Evolutionary conservation across 1,139 yeast species (phyloP), one percentile per base, ranked within the genome.

Genomic region (Candida sanyaensis): DNA sequence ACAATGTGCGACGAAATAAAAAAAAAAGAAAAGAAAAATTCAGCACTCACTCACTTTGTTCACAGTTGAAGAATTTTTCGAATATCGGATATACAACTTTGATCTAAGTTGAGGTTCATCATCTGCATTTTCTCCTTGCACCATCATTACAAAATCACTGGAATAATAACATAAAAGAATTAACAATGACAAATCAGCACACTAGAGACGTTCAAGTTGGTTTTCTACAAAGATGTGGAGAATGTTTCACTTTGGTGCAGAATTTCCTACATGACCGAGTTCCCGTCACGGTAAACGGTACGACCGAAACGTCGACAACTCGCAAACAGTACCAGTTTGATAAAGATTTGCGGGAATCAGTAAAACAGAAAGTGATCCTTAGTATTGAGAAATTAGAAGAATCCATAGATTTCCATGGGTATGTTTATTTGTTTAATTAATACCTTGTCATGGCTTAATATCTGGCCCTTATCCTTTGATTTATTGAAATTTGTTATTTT

Each of bases 341-440:
- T 45, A 48, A 61, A 4, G 51, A 56, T 27, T 52, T 67, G n/a
- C 56, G 75, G 39, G 52, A 49, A 4, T 48, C 48, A 28, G 75
- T 71, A 40, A 71, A 71, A 50, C 49, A 52, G 6, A 71, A 71
- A 54, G 65, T 75, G 33, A 36, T 45, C 12, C 55, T 62, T 39
- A 63, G 72, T 41, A 61, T 73, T 54, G 61, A 61, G 21, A 66
- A 66, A 44, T 59, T 75, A 48, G 68, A 61, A 10, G 41, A 52
- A 5, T 62, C 72, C 3, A 65, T 75, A 11, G 66, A 65, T 31
- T 55, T 63, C 23, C 73, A 72, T 49, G 68, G 68, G 68, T 67
- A 64, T 48, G 72, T 66, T 41, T n/a, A 28, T 12, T 37, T n/a
- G 13, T 13, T 26, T 29, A 21, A 24, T 42, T 27, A n/a, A n/a